Conservation (phyloP, 148 eudicot species). For the Chenopodium quinoa region DNA sequence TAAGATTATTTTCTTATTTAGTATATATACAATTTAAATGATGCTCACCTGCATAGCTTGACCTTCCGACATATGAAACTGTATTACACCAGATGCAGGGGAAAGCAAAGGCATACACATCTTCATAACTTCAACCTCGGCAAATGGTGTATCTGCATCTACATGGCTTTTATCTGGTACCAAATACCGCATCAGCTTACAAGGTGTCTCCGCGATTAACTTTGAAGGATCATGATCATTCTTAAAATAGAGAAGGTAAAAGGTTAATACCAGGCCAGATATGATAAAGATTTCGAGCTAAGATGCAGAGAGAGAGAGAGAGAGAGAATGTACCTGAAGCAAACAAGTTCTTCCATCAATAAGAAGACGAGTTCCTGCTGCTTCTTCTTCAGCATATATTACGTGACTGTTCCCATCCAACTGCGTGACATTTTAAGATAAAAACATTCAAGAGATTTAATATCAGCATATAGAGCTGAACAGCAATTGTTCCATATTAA, state of each 20-base stretch:
- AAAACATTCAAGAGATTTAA: not conserved
- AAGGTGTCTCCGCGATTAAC: conserved; percentile 95
- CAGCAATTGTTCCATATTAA: not conserved
- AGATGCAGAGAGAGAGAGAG: conserved; percentile 8
- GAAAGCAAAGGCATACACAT: conserved; percentile 99
- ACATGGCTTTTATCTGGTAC: conserved; percentile 84
- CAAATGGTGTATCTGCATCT: conserved; percentile 95
- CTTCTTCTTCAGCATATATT: conserved; percentile 99
- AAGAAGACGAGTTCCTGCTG: conserved; percentile 99
- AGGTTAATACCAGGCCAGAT: conserved; percentile 16
- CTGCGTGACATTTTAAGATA: conserved; percentile 40
- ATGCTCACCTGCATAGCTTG: conserved; percentile 96
- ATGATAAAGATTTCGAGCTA: conserved; percentile 17
- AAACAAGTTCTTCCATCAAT: conserved; percentile 99
- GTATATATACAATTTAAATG: not conserved
- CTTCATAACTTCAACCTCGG: conserved; percentile 99
- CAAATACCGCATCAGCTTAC: conserved; percentile 87
- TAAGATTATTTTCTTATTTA: not conserved
- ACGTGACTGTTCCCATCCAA: conserved; percentile 98
- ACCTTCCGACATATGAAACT: conserved; percentile 87
- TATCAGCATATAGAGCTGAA: not conserved
- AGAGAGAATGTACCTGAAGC: conserved; percentile 68
- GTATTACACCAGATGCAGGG: conserved; percentile 88
- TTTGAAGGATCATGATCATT: conserved; percentile 99
- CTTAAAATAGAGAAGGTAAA: conserved; percentile 35